Base-by-base conservation (phyloP, 1,284 basidiomycete species). In the Trametes versicolor region DNA sequence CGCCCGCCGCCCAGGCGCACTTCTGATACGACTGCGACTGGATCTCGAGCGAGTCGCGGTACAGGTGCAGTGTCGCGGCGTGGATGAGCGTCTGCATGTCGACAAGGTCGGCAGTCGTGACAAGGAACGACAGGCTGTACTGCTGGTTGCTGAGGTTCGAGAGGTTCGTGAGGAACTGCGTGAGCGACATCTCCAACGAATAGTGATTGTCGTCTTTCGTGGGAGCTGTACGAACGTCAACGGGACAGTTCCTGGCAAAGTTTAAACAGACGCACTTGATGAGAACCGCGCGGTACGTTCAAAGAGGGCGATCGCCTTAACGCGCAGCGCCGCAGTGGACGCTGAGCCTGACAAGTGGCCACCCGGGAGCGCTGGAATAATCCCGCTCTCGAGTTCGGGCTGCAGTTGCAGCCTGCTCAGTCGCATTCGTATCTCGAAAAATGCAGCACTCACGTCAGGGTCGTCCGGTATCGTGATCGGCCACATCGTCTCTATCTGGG, bases 401-500 rank as follows among this genome's bases (percentile, higher is more conserved):
- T 65, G 27, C 4, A 32, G 51, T 21, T 49, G 43, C n/a, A 6
- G 19, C 2, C 2, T 19, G 48, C 13, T 62, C 15, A 57, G 56
- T 8, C 23, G 47, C 29, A 17, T 19, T 25, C 23, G 13, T 19
- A 2, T 25, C 8, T 12, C 47, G 21, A 25, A 23, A 10, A 17
- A 43, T 15, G 39, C 6, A 32, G 32, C 17, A 68, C 66, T 58
- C 50, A 71, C 66, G 43, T 58, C 53, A 19, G 65, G 66, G 61
- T 55, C 65, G 43, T 70, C 65, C 32, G 67, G 60, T 23, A 76
- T 74, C n/a, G 77, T 73, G 34, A 73, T 73, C 19, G 85, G 85
- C 81, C 84, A 85, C 4, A 83, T 82, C 9, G 85, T 88, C 65
- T 80, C 81, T 60, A 88, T 85, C 54, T 79, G 77, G 53, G 81